Evolutionary conservation across 306 rosid species (phyloP).

Genomic region (Adenanthera pavonina): DNA sequence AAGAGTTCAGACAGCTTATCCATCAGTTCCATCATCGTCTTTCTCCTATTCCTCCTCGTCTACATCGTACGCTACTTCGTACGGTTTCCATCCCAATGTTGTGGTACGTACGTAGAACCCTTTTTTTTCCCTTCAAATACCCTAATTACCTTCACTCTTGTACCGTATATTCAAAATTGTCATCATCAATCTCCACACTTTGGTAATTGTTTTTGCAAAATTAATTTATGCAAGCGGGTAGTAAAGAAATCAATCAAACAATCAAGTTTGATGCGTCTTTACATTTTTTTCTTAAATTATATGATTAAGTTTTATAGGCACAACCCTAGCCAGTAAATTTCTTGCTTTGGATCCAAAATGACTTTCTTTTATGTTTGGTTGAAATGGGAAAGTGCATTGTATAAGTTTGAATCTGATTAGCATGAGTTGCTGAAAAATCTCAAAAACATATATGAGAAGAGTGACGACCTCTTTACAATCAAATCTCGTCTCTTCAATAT

Average conservation of each 20-base stretch:
- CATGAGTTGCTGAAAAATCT: neutral
- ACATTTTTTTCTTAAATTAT: neutral
- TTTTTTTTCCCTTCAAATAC: neutral
- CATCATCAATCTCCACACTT: neutral
- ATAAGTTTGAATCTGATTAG: neutral
- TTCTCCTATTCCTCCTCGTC: slow-evolving; percentile 73
- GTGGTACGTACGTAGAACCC: slow-evolving; percentile 49
- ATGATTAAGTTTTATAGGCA: neutral
- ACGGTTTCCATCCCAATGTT: slow-evolving; percentile 74
- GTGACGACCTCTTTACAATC: neutral
- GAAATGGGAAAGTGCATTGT: neutral
- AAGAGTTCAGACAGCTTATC: slow-evolving; percentile 70
- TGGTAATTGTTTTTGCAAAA: neutral
- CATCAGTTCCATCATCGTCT: slow-evolving; percentile 70
- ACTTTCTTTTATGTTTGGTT: neutral
- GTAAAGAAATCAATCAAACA: neutral
- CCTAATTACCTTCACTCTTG: neutral
- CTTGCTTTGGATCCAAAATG: neutral
- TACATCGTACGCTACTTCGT: slow-evolving; percentile 69
- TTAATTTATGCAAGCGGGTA: slow-evolving; percentile 7
- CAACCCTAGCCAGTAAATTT: slow-evolving; percentile 16
- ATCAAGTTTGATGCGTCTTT: neutral
- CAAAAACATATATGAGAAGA: neutral
- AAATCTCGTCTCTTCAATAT: slow-evolving; percentile 8
- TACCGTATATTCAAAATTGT: neutral